Evolutionary conservation across 2,329 filamentous ascomycete genomes (phyloP).

Genomic region (Phialocephala sp.): DNA sequence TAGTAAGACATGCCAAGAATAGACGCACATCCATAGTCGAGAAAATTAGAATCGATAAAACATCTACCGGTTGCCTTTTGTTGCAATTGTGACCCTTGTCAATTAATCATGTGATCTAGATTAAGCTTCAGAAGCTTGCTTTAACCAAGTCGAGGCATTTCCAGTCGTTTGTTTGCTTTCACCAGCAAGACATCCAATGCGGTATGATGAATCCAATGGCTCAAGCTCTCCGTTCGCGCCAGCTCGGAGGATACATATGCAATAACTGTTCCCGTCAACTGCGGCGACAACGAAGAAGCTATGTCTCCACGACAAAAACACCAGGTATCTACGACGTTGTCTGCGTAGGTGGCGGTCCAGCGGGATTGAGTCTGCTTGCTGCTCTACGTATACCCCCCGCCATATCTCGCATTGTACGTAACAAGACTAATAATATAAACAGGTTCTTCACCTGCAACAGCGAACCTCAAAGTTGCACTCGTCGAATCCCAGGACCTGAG

Average conservation of each 20-base stretch:
- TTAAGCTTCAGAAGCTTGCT: background rate
- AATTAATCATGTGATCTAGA: background rate
- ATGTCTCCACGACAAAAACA: conserved; percentile 28
- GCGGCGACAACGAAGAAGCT: conserved; percentile 32
- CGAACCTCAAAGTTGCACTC: conserved; percentile 81
- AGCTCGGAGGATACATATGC: conserved; percentile 36
- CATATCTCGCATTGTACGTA: background rate
- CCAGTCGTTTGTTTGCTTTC: background rate
- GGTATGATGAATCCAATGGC: conserved; percentile 29
- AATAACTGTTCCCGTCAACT: conserved; percentile 36
- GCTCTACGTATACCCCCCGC: conserved; percentile 60
- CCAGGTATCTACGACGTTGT: conserved; percentile 44
- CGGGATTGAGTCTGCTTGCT: conserved; percentile 81
- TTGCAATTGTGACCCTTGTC: background rate
- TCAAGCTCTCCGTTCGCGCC: conserved; percentile 22
- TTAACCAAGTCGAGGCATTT: background rate
- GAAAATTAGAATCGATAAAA: background rate
- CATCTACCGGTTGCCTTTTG: background rate
- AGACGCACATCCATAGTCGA: conserved; percentile 17
- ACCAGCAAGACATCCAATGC: background rate
- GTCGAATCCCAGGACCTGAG: conserved; percentile 87
- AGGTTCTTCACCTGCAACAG: conserved; percentile 79
- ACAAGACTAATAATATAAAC: conserved; percentile 9
- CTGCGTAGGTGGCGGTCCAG: conserved; percentile 45
- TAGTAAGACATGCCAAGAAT: conserved; percentile 14